These are phyloP conservation scores for Cystobasidiaceae sp. DNA, from an alignment of 1,284 basidiomycete genomes.

Conservation along the genomic window DNA sequence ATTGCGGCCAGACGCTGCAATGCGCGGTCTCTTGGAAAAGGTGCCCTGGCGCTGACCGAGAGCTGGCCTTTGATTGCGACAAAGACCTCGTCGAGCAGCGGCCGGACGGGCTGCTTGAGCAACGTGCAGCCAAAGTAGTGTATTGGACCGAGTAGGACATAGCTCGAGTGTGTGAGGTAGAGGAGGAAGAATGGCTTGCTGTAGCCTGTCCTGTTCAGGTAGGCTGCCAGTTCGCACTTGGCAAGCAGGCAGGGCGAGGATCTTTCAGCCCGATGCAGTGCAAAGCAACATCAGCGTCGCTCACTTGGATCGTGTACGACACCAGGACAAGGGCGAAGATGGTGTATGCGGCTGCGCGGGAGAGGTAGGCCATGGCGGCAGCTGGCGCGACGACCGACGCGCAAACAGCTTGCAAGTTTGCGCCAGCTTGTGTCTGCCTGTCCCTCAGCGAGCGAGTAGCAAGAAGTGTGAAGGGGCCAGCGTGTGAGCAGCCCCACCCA, in stretches of 20 bases:
- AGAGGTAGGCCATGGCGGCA: constrained; percentile 14
- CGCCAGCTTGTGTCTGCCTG: too few species aligned
- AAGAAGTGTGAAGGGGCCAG: too few species aligned
- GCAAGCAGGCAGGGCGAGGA: constrained; percentile 39
- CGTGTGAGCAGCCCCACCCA: too few species aligned
- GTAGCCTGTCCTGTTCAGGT: constrained; percentile 10
- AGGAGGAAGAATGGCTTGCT: constrained; percentile 33
- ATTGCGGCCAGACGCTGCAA: constrained; percentile 27
- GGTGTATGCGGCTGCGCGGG: constrained; percentile 9
- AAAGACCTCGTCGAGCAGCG: constrained; percentile 9
- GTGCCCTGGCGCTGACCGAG: background rate
- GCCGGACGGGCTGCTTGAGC: constrained; percentile 6
- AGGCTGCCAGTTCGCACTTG: constrained; percentile 62
- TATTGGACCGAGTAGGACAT: constrained; percentile 34
- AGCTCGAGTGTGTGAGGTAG: constrained; percentile 63
- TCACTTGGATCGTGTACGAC: constrained; percentile 42
- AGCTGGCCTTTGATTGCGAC: constrained; percentile 23
- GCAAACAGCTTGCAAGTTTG: too few species aligned
- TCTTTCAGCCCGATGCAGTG: background rate
- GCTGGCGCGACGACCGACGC: too few species aligned
- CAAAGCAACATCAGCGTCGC: constrained; percentile 25
- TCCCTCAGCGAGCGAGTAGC: too few species aligned
- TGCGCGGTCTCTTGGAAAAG: constrained; percentile 26
- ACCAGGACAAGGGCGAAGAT: constrained; percentile 34
- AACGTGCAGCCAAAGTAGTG: constrained; percentile 35